These are phyloP conservation scores for Phytophthora pini DNA, from an alignment of 352 stramenopile species.

Conservation along the genomic window DNA sequence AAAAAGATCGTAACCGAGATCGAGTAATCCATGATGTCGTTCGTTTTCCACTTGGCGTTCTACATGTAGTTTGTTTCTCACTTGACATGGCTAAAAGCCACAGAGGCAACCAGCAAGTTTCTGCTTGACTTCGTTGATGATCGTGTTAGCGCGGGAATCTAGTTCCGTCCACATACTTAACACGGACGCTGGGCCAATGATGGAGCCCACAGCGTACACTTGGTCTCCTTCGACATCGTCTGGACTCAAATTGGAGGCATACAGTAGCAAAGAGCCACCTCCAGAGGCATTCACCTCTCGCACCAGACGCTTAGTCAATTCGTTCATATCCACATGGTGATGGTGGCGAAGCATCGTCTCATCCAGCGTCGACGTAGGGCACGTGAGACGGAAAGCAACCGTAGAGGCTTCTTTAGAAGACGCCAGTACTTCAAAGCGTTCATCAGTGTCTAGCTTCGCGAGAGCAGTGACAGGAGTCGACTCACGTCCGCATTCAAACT, in stretches of 20 bases:
- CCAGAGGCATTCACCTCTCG: conserved; percentile 67
- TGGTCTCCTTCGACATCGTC: conserved; percentile 18
- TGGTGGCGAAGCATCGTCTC: conserved; percentile 74
- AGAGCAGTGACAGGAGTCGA: conserved; percentile 25
- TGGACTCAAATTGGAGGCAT: conserved; percentile 15
- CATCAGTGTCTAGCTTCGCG: conserved; percentile 44
- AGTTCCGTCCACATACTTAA: conserved; percentile 67
- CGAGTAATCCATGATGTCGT: too few relatives aligned
- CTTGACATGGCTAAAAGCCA: conserved; percentile 51
- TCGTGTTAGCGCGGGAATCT: conserved; percentile 45
- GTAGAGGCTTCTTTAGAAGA: conserved; percentile 9
- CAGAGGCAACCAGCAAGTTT: conserved; percentile 71
- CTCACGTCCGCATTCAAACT: conserved; percentile 10
- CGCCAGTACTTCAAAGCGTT: conserved; percentile 43
- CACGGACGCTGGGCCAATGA: conserved; percentile 44
- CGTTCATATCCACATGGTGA: conserved; percentile 79
- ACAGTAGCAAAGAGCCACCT: conserved; percentile 51
- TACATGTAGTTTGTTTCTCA: too few relatives aligned
- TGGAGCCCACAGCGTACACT: conserved; percentile 54
- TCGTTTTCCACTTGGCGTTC: too few relatives aligned
- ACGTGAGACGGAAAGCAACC: conserved; percentile 56
- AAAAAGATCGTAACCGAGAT: too few relatives aligned
- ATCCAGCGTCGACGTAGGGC: conserved; percentile 56
- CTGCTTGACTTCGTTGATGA: conserved; percentile 58
- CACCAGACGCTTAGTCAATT: conserved; percentile 61